These are phyloP conservation scores for Fomitiporia mediterranea DNA, from an alignment of 1,284 basidiomycete genomes.

Conservation along the genomic window DNA sequence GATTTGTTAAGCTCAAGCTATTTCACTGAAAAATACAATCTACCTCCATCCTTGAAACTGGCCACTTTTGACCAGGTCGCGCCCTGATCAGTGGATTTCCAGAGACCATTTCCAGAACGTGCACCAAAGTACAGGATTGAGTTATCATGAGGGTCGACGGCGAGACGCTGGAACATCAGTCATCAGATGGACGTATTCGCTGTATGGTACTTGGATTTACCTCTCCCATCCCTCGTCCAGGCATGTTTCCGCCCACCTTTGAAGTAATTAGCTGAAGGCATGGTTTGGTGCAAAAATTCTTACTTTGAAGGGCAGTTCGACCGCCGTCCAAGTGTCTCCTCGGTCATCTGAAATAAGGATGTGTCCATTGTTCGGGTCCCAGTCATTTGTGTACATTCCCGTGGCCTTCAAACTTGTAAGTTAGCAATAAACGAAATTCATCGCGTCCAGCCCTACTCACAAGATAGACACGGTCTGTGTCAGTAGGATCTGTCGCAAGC, in stretches of 20 bases:
- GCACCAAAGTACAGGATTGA: constrained; percentile 59
- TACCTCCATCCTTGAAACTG: constrained; percentile 51
- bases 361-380: constrained; percentile 60
- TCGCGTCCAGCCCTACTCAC: constrained; percentile 28
- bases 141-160: constrained; percentile 58
- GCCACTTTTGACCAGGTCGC: constrained; percentile 53
- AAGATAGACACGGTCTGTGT: constrained; percentile 50
- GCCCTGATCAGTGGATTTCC: constrained; percentile 58
- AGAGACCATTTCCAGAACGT: constrained; percentile 57
- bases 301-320: constrained; percentile 56
- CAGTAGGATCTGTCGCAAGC: constrained; percentile 56
- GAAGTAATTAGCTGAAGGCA: constrained; percentile 25
- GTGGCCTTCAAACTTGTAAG: constrained; percentile 37
- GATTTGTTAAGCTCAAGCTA: background rate
- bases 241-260: constrained; percentile 52
- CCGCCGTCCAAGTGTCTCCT: constrained; percentile 49
- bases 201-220: constrained; percentile 22
- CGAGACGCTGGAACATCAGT: constrained; percentile 42
- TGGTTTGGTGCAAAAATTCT: background rate
- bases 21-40: background rate
- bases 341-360: constrained; percentile 59
- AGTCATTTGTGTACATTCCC: constrained; percentile 64
- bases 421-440: background rate
- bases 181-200: background rate
- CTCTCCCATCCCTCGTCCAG: constrained; percentile 51